These are phyloP conservation scores for Fragilariopsis cylindrus DNA, from an alignment of 108 stramenopile species.

Conservation along the genomic window DNA sequence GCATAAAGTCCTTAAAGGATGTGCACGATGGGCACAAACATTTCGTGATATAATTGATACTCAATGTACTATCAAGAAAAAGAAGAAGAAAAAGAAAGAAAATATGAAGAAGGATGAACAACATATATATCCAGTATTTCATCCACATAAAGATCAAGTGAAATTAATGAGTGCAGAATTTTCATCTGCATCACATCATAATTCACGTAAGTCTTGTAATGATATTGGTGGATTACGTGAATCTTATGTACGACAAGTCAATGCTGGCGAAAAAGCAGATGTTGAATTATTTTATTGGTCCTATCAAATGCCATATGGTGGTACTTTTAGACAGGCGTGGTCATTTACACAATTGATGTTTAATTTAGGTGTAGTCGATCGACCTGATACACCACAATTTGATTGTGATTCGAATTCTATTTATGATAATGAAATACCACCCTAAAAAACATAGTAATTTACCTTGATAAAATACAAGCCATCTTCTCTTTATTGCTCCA, in stretches of 20 bases:
- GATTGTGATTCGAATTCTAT: constrained; percentile 20
- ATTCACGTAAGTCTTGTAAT: constrained; percentile 65
- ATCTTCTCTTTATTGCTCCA: too few species aligned
- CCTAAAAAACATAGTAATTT: not conserved
- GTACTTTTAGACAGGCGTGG: constrained; percentile 75
- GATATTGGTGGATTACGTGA: constrained; percentile 54
- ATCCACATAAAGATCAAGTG: not conserved
- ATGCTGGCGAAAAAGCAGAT: constrained; percentile 45
- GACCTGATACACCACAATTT: constrained; percentile 52
- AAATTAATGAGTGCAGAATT: constrained; percentile 70
- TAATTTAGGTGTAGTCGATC: constrained; percentile 47
- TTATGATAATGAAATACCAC: constrained; percentile 1
- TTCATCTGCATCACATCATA: constrained; percentile 72
- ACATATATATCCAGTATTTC: too few species aligned
- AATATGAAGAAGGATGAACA: too few species aligned
- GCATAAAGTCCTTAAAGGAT: constrained; percentile 37
- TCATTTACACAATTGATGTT: constrained; percentile 70
- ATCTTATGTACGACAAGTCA: constrained; percentile 52
- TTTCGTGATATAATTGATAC: constrained; percentile 53
- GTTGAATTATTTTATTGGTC: constrained; percentile 79
- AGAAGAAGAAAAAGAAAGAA: not conserved
- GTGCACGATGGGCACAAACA: constrained; percentile 50
- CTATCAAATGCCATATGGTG: constrained; percentile 79
- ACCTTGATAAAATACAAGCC: too few species aligned
- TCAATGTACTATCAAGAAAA: constrained; percentile 40